A percentile compares a stretch with the other conserved stretches of the same genome.
Evolutionary conservation across 2,329 filamentous ascomycete species (phyloP).

Genomic region (Didymella sp.): DNA sequence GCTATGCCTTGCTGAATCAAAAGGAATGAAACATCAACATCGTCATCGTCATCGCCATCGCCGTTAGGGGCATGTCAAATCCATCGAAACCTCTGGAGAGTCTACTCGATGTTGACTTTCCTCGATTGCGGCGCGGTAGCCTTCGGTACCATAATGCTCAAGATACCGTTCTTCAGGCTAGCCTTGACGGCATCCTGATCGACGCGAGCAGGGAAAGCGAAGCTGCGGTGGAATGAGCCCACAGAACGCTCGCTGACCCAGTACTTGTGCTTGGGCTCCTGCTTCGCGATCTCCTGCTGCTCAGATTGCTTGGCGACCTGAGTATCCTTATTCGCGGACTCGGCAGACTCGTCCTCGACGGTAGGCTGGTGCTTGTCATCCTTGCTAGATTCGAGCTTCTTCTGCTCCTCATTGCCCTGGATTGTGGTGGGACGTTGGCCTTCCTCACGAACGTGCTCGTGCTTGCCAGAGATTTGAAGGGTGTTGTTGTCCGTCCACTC

Average conservation of each 20-base stretch:
- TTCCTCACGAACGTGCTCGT: constrained; percentile 68
- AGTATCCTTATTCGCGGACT: constrained; percentile 24
- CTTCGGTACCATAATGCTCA: constrained; percentile 66
- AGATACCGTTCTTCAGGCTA: constrained; percentile 65
- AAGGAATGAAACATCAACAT: not conserved
- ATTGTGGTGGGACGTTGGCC: constrained; percentile 60
- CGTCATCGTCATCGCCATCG: not conserved
- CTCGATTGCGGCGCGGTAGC: constrained; percentile 55
- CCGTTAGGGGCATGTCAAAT: not conserved
- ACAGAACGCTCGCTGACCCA: constrained; percentile 70
- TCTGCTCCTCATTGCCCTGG: constrained; percentile 45
- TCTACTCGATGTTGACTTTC: constrained; percentile 60
- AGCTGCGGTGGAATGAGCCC: constrained; percentile 66
- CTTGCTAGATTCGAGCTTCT: constrained; percentile 28
- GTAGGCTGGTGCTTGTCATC: constrained; percentile 56
- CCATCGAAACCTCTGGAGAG: not conserved
- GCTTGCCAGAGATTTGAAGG: constrained; percentile 71
- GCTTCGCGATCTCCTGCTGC: constrained; percentile 50
- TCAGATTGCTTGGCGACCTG: constrained; percentile 41
- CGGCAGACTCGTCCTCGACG: constrained; percentile 67
- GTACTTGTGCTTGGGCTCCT: constrained; percentile 66
- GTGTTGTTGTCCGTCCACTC: constrained; percentile 82
- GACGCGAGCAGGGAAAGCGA: constrained; percentile 64
- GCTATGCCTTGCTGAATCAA: not conserved
- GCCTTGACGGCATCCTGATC: constrained; percentile 68